Percentiles rank a stretch among this genome's conserved stretches.
phyloP scores from a whole-genome alignment of 2,329 filamentous ascomycete genomes.

The Samsoniella hepiali region DNA sequence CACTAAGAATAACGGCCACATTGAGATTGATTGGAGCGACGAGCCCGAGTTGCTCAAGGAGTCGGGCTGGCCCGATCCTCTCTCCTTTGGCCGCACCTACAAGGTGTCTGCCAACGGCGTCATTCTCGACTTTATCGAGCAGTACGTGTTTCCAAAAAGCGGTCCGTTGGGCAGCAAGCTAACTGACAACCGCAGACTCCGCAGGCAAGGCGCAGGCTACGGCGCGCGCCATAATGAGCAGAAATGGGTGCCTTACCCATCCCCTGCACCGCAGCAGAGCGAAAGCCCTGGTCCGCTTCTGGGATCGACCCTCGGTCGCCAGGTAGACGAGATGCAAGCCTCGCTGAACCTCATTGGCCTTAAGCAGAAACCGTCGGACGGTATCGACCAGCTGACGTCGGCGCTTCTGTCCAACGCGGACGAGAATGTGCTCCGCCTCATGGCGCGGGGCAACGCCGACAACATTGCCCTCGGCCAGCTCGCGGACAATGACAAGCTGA shows the following conservation, averaged over 20 bases:
- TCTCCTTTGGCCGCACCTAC: constrained; percentile 62
- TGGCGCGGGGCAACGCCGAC: constrained; percentile 45
- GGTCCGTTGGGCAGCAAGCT: constrained; percentile 4
- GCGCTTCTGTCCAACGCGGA: constrained; percentile 59
- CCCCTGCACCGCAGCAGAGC: constrained; percentile 23
- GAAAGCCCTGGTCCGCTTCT: constrained; percentile 21
- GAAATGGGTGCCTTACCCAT: constrained; percentile 30
- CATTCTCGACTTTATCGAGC: constrained; percentile 68
- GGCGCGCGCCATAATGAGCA: constrained; percentile 31
- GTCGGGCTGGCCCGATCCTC: constrained; percentile 54
- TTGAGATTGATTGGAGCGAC: constrained; percentile 63
- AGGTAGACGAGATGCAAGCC: constrained; percentile 62
- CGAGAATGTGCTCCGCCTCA: constrained; percentile 43
- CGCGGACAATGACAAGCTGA: constrained; percentile 39
- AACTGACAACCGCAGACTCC: constrained; percentile 29
- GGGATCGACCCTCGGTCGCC: constrained; percentile 40
- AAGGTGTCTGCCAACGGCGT: constrained; percentile 62
- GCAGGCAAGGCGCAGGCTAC: constrained; percentile 38
- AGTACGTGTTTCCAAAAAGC: constrained; percentile 40
- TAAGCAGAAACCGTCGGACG: constrained; percentile 46
- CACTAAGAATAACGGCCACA: constrained; percentile 65
- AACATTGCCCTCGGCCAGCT: constrained; percentile 42
- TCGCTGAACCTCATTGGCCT: constrained; percentile 62
- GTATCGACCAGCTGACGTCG: constrained; percentile 53
- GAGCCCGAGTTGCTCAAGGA: constrained; percentile 56